These are phyloP conservation scores for Kluyveromyces marxianus DNA, from an alignment of 1,139 yeast species.

Conservation along the genomic window DNA sequence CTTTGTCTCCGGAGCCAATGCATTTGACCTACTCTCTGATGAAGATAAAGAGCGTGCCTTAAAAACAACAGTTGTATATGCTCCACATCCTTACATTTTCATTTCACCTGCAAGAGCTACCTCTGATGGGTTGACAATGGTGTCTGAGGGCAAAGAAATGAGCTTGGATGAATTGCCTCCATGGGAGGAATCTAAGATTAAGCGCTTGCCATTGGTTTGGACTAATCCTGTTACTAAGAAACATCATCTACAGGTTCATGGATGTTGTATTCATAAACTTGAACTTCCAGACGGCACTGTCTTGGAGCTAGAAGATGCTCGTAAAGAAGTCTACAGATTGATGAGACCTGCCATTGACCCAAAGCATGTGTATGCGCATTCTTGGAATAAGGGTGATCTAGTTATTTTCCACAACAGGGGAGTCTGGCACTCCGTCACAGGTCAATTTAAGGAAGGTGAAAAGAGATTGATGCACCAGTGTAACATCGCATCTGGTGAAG, in stretches of 20 bases:
- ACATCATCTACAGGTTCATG: slow-evolving; percentile 79
- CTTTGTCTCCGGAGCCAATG: slow-evolving; percentile 72
- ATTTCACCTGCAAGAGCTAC: slow-evolving; percentile 77
- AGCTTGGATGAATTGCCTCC: slow-evolving; percentile 61
- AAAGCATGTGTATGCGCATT: slow-evolving; percentile 64
- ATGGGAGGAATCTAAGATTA: slow-evolving; percentile 73
- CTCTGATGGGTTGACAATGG: slow-evolving; percentile 79
- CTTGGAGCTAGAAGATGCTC: slow-evolving; percentile 60
- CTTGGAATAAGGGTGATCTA: slow-evolving; percentile 76
- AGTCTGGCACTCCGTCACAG: slow-evolving; percentile 85
- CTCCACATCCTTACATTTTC: slow-evolving; percentile 86
- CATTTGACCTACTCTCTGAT: slow-evolving; percentile 55
- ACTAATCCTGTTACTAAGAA: slow-evolving; percentile 82
- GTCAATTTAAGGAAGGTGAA: slow-evolving; percentile 72
- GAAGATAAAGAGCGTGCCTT: slow-evolving; percentile 70
- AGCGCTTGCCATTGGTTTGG: slow-evolving; percentile 80
- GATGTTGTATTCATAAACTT: slow-evolving; percentile 70
- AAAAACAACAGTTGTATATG: slow-evolving; percentile 71
- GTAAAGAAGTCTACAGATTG: slow-evolving; percentile 57
- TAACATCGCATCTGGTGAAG: slow-evolving; percentile 74
- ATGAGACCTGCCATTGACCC: slow-evolving; percentile 87
- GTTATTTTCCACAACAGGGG: slow-evolving; percentile 83
- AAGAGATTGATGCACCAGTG: slow-evolving; percentile 87
- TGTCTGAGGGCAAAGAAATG: slow-evolving; percentile 65
- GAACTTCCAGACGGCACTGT: slow-evolving; percentile 51